phyloP scores from a whole-genome alignment of 1,284 basidiomycete species.

The Blastosporella zonata region DNA sequence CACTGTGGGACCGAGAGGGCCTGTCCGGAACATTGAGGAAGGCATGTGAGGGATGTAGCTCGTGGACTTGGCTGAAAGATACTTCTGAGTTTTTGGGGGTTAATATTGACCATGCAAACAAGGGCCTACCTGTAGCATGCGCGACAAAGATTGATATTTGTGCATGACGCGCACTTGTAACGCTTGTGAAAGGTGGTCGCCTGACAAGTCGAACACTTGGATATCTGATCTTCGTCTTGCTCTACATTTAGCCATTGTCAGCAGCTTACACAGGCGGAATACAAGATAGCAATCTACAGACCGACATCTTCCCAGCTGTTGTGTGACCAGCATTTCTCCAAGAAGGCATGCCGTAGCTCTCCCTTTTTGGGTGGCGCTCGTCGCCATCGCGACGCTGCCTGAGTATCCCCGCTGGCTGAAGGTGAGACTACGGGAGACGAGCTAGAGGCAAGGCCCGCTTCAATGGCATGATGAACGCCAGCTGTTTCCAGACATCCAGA shows the following conservation, averaged over 20 bases:
- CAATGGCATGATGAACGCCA: constrained; percentile 75
- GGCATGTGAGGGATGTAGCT: constrained; percentile 84
- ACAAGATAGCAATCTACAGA: constrained; percentile 38
- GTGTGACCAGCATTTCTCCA: constrained; percentile 81
- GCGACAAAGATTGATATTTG: constrained; percentile 76
- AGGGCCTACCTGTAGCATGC: constrained; percentile 68
- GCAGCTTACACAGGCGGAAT: not conserved
- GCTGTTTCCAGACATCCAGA: constrained; percentile 71
- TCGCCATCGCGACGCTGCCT: constrained; percentile 51
- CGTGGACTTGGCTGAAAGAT: constrained; percentile 68
- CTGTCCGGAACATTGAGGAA: constrained; percentile 79
- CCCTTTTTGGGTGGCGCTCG: constrained; percentile 69
- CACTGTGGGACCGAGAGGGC: constrained; percentile 38
- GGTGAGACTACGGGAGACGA: constrained; percentile 42
- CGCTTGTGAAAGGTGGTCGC: constrained; percentile 57
- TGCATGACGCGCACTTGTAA: constrained; percentile 83
- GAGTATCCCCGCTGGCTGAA: constrained; percentile 47
- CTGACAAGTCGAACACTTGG: constrained; percentile 77
- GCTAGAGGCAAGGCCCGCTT: constrained; percentile 47
- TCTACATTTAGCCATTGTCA: constrained; percentile 39
- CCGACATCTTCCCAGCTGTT: constrained; percentile 85
- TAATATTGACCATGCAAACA: constrained; percentile 3
- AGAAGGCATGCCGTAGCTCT: constrained; percentile 76
- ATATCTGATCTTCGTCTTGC: constrained; percentile 61
- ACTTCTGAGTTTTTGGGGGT: constrained; percentile 20